Percentiles rank a stretch among this genome's conserved stretches.
Evolutionary conservation across 805 yeast genomes (phyloP).

Genomic region (Metschnikowia orientalis): DNA sequence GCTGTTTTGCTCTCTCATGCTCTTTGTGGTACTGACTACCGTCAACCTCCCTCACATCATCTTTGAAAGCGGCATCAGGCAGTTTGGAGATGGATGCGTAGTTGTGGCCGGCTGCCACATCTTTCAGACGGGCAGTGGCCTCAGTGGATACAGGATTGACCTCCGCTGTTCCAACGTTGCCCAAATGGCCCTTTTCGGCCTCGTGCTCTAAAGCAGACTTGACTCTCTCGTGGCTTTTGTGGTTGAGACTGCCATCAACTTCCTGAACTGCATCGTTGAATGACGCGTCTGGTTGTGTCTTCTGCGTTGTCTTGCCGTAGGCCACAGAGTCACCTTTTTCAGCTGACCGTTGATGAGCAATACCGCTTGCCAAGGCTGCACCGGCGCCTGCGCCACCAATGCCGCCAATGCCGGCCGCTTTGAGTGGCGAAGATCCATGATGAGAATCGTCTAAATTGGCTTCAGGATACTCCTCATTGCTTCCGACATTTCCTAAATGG

Average conservation of each 20-base stretch:
- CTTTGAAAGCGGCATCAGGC: slow-evolving; percentile 6
- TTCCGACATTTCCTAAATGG: slow-evolving; percentile 2
- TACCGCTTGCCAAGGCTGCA: slow-evolving; percentile 9
- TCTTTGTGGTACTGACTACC: slow-evolving; percentile 6
- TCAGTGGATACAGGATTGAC: slow-evolving; percentile 1
- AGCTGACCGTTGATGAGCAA: slow-evolving; percentile 2
- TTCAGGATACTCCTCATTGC: background rate
- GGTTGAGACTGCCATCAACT: slow-evolving; percentile 10
- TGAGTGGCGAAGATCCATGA: background rate
- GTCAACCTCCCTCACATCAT: slow-evolving; percentile 2
- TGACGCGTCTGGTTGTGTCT: slow-evolving; percentile 10
- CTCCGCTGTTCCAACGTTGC: slow-evolving; percentile 3
- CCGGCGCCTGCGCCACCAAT: slow-evolving; percentile 4
- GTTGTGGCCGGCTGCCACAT: background rate
- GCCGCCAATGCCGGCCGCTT: background rate
- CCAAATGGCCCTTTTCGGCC: slow-evolving; percentile 12
- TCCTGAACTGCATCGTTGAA: slow-evolving; percentile 8
- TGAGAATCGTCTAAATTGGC: background rate
- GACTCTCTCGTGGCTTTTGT: slow-evolving; percentile 8
- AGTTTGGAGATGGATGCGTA: background rate
- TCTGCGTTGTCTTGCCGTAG: background rate
- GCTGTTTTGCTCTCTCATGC: slow-evolving; percentile 5
- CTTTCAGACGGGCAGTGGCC: background rate
- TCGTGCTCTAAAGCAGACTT: slow-evolving; percentile 8
- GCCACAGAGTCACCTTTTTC: background rate